A percentile compares a stretch with the other conserved stretches of the same genome.
phyloP scores from a whole-genome alignment of 805 yeast species.

The Yamadazyma phyllophila region DNA sequence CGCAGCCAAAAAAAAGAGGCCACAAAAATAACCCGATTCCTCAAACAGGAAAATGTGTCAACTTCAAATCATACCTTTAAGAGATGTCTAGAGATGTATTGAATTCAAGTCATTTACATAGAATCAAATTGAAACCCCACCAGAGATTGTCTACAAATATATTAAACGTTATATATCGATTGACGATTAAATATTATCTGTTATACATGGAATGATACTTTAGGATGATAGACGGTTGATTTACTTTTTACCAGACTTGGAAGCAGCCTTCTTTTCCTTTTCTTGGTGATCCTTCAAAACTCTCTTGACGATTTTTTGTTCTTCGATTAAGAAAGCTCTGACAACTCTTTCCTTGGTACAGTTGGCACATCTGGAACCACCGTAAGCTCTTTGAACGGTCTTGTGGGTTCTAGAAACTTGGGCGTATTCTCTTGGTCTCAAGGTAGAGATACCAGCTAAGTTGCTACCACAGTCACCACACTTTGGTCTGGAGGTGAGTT shows the following conservation, averaged over 20 bases:
- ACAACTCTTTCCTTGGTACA: slow-evolving; percentile 99
- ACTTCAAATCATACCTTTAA: too few species aligned
- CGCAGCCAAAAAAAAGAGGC: too few species aligned
- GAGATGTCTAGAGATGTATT: too few species aligned
- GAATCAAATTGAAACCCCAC: neutral
- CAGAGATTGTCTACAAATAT: slow-evolving; percentile 5
- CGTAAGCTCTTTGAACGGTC: slow-evolving; percentile 99
- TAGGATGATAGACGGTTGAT: slow-evolving; percentile 3
- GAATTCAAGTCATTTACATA: too few species aligned
- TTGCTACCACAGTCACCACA: slow-evolving; percentile 86
- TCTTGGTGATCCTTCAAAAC: slow-evolving; percentile 95
- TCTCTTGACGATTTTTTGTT: slow-evolving; percentile 99
- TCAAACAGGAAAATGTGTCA: too few species aligned
- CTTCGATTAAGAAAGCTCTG: slow-evolving; percentile 99
- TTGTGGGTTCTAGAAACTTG: slow-evolving; percentile 92
- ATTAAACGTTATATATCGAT: slow-evolving; percentile 10
- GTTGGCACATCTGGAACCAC: slow-evolving; percentile 98
- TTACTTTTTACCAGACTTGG: slow-evolving; percentile 34
- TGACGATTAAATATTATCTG: slow-evolving; percentile 10
- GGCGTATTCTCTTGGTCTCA: slow-evolving; percentile 99
- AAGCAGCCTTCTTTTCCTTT: slow-evolving; percentile 62
- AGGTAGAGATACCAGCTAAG: slow-evolving; percentile 84
- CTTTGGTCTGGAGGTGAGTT: slow-evolving; percentile 81
- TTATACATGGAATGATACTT: slow-evolving; percentile 9
- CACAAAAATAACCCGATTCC: too few species aligned